These are phyloP conservation scores for Alternaria metachromatica DNA, from an alignment of 2,329 filamentous ascomycete species.

Conservation along the genomic window DNA sequence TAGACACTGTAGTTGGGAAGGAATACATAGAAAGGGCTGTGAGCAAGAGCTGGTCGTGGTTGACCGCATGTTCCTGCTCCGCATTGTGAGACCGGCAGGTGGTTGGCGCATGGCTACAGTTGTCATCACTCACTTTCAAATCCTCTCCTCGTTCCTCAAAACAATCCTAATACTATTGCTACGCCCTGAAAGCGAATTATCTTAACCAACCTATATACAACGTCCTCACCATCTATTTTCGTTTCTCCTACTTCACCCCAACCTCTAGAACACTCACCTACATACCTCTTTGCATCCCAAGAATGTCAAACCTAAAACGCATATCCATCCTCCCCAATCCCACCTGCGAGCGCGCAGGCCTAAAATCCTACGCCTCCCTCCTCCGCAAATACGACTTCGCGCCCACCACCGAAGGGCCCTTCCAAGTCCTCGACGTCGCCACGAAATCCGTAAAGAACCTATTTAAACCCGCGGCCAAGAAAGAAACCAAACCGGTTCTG, in stretches of 20 bases:
- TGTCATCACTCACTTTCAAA: too few relatives aligned
- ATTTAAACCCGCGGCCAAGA: constrained; percentile 11
- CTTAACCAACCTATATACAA: neutral
- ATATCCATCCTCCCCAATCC: constrained; percentile 34
- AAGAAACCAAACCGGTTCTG: neutral
- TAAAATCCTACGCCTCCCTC: constrained; percentile 68
- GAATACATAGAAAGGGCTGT: neutral
- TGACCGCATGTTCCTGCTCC: neutral
- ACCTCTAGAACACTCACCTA: too few relatives aligned
- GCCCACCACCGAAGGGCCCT: constrained; percentile 14
- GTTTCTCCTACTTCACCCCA: too few relatives aligned
- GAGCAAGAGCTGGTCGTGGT: neutral
- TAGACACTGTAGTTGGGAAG: neutral
- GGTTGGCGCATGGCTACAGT: neutral
- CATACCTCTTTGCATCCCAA: too few relatives aligned
- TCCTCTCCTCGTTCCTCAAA: neutral
- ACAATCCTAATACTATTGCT: neutral
- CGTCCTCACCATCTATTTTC: too few relatives aligned
- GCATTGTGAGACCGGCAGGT: neutral
- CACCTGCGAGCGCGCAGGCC: constrained; percentile 50
- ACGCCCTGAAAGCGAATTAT: neutral
- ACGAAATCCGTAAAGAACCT: constrained; percentile 20
- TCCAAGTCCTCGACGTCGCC: constrained; percentile 18
- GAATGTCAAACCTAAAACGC: constrained; percentile 27
- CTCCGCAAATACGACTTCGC: constrained; percentile 60